Base-by-base conservation (phyloP, 768 basidiomycete genomes). In the Russula compacta region DNA sequence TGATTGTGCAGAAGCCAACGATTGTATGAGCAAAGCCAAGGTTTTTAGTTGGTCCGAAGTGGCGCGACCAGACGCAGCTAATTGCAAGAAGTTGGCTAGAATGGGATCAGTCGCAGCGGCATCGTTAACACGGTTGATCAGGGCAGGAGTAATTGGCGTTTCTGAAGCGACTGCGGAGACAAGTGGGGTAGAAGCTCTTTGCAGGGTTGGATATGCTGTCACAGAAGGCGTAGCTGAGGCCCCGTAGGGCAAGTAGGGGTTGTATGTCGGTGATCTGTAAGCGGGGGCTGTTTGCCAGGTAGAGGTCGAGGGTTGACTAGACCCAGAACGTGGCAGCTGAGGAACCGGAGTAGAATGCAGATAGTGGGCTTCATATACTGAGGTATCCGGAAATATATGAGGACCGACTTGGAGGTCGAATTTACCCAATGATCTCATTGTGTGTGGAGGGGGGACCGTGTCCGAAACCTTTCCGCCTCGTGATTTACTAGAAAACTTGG, bases 371-470 rank as follows among this genome's bases (percentile, higher is more conserved):
- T 92, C 87, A 64, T 83, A 89, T 61, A 92, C 75, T 0, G 79
- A 75, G 0, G 88, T 89, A 24, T 84, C 81, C 38, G 75, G 68
- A 67, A 92, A 92, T 32, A 76, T 73, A 70, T 89, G 88, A 14
- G 90, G 90, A 6, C 89, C 90, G 36, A 92, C 82, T 66, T 82
- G 78, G 40, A 93, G 71, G 57, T 85, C 81, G 69, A 84, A 91
- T 68, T 77, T 81, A 48, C 87, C 88, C 39, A 85, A 77, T 36
- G 76, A 77, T 65, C 82, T 81, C 57, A 84, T 80, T 1, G 81
- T 84, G 68, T 89, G 86, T 0, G 86, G 83, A 3, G 86, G 86
- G 43, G 82, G 83, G 29, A 74, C 69, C 21, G 78, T 73, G 53
- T 81, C 78, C 0, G 77, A 69, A n/a, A 75, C 74, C 67, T 84